Percentiles rank a stretch among this genome's conserved stretches.
Conservation (phyloP, 139 green algal genomes). For the Pleodorina starrii region DNA sequence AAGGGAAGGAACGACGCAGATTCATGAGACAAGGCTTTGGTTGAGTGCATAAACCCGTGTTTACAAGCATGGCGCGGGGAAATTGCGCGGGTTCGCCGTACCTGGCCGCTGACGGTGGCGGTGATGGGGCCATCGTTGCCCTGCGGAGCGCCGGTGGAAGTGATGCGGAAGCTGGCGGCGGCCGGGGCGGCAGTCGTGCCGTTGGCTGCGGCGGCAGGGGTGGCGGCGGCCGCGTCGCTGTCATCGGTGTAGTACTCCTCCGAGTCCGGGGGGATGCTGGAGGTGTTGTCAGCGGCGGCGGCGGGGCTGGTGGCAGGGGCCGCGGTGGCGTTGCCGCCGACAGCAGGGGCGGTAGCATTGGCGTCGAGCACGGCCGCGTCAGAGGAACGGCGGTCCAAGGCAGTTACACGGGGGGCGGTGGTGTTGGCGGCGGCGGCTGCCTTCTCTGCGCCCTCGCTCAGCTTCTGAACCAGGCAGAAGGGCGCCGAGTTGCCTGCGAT, state of each 20-base stretch:
- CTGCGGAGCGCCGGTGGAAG: constrained; percentile 26
- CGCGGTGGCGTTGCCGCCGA: no score
- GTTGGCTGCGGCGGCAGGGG: no score
- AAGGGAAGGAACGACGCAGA: no score
- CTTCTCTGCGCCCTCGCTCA: not conserved
- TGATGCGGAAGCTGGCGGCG: no score
- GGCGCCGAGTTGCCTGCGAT: constrained; percentile 2
- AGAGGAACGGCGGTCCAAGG: not conserved
- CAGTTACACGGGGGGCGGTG: not conserved
- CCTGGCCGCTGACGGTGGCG: constrained; percentile 9
- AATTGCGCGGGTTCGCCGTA: no score
- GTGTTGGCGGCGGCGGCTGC: not conserved
- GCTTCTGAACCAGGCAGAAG: constrained; percentile 25
- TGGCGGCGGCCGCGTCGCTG: no score
- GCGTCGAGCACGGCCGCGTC: no score
- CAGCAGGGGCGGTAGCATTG: no score
- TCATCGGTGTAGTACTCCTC: constrained; percentile 12
- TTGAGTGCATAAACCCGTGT: no score
- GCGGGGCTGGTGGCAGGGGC: not conserved
- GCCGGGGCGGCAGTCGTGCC: not conserved
- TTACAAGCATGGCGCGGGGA: no score
- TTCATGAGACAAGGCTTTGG: no score
- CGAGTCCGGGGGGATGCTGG: not conserved
- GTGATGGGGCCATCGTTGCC: constrained; percentile 27
- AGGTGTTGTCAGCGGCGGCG: not conserved